Base-by-base conservation (phyloP, 108 stramenopile species). In the Fragilariopsis cylindrus region DNA sequence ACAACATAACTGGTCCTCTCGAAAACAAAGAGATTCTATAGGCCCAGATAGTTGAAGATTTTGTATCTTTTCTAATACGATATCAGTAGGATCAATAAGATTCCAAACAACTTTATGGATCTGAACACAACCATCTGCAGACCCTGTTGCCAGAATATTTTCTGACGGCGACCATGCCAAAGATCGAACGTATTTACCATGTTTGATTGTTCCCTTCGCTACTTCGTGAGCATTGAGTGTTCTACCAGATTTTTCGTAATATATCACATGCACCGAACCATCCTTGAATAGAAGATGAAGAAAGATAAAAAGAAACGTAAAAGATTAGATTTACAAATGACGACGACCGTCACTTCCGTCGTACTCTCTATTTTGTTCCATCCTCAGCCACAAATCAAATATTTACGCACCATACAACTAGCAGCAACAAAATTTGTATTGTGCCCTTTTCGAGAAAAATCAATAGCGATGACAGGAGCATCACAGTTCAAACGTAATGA, bases 51-150 rank as follows among this genome's bases (percentile, higher is more conserved):
- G 77, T 71, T 91, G 91, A 57, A 95, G 73, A 0, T 77, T 82
- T 56, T 88, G 71, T n/a, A 92, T 67, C 46, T 64, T 72, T 46
- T 84, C 76, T 3, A 79, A 41, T 3, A 43, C 48, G 5, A 65
- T 69, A 7, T 18, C 52, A 15, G 64, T 71, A 1, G 77, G 75
- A 70, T 75, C 75, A 45, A 65, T 52, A 13, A 76, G 70, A 15
- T 78, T 73, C 60, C 76, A 74, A 9, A 70, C 64, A 9, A 88
- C 68, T n/a, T 78, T 81, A 39, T 88, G 86, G 3, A 95, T 30
- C 63, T 85, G 85, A 7, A 95, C 68, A 48, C 80, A 84, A 46
- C 91, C 94, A 78, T 95, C 91, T 12, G 94, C 94, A 39, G 91
- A 90, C 30, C 88, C 87, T 7, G 90, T 83, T 4, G 94, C 94